Evolutionary conservation across 495 filamentous ascomycete genomes (phyloP).

Genomic region (Bacidia gigantensis): DNA sequence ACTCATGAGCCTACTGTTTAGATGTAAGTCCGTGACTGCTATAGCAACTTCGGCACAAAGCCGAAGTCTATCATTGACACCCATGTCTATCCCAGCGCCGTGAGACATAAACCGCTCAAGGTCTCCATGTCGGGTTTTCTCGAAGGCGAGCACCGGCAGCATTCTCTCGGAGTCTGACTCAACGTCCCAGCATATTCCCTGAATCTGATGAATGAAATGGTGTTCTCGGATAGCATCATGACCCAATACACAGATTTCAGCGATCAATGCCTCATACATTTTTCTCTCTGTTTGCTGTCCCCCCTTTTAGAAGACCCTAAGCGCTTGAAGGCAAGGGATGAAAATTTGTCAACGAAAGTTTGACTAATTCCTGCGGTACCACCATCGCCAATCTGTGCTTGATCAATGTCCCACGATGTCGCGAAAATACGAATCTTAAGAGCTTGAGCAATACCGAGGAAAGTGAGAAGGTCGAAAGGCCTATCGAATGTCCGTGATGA

Average conservation of each 20-base stretch:
- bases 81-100: constrained; percentile 3
- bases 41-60: constrained; percentile 11
- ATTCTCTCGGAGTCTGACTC: not conserved
- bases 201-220: constrained; percentile 10
- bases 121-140: constrained; percentile 16
- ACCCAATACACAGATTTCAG: not conserved
- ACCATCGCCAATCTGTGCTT: not conserved
- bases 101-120: constrained; percentile 10
- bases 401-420: not conserved
- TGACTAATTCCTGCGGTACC: not conserved
- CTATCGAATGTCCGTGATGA: not conserved
- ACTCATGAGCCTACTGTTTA: constrained; percentile 11
- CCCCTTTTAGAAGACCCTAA: not conserved
- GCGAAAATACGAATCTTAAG: not conserved
- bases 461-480: not conserved
- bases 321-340: not conserved
- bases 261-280: not conserved
- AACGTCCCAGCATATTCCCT: constrained; percentile 18
- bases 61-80: constrained; percentile 8
- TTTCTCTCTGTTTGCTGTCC: constrained; percentile 7
- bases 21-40: constrained; percentile 15
- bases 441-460: not conserved
- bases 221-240: constrained; percentile 10
- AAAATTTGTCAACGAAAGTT: not conserved
- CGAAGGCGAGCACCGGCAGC: constrained; percentile 18